phyloP scores from a whole-genome alignment of 257 asterid genomes.

The Capsicum baccatum region DNA sequence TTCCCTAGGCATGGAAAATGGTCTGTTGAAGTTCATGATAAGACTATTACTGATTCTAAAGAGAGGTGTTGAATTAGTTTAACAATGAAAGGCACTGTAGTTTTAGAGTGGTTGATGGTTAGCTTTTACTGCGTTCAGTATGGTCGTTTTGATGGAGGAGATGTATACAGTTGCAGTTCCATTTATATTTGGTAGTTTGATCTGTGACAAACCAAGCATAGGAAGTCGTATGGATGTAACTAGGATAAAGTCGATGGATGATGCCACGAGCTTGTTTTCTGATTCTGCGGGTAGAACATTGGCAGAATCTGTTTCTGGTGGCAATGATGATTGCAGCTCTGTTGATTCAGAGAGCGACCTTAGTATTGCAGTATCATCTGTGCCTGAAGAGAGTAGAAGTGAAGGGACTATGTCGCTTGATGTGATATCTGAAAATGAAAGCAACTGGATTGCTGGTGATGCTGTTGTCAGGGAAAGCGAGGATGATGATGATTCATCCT shows the following conservation, averaged over 20 bases:
- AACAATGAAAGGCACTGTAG: slow-evolving; percentile 62
- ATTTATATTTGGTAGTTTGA: slow-evolving; percentile 56
- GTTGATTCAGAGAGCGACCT: slow-evolving; percentile 38
- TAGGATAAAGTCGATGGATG: slow-evolving; percentile 50
- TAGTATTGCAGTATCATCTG: slow-evolving; percentile 38
- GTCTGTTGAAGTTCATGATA: slow-evolving; percentile 35
- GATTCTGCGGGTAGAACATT: slow-evolving; percentile 42
- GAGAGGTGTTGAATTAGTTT: slow-evolving; percentile 48
- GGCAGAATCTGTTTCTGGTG: slow-evolving; percentile 46
- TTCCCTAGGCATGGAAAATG: slow-evolving; percentile 46
- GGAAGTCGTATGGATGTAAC: slow-evolving; percentile 51
- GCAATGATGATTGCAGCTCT: slow-evolving; percentile 35
- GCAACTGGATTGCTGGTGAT: slow-evolving; percentile 50
- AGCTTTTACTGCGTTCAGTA: slow-evolving; percentile 43
- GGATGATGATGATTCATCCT: slow-evolving; percentile 61
- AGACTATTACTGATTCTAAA: slow-evolving; percentile 40
- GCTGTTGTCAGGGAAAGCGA: slow-evolving; percentile 57
- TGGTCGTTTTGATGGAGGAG: slow-evolving; percentile 59
- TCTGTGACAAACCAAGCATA: slow-evolving; percentile 42
- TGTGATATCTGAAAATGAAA: slow-evolving; percentile 37
- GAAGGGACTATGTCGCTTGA: slow-evolving; percentile 36
- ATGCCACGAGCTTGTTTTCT: slow-evolving; percentile 41
- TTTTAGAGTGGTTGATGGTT: slow-evolving; percentile 51
- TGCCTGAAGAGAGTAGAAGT: slow-evolving; percentile 39
- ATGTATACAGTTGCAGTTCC: slow-evolving; percentile 59